Conservation (phyloP, 1,284 basidiomycete genomes). For the Blastosporella zonata region DNA sequence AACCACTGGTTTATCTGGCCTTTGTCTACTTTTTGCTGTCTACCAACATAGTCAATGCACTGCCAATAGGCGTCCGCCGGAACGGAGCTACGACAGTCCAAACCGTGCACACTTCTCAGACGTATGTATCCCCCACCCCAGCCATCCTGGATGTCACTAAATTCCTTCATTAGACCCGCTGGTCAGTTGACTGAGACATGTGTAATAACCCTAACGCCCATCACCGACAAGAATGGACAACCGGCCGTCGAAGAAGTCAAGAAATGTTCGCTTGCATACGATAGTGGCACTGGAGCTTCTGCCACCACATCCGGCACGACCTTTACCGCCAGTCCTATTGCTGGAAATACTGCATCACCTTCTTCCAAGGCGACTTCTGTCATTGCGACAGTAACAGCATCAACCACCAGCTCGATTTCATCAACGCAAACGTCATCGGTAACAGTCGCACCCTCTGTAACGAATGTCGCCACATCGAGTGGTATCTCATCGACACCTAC, state of each 20-base stretch:
- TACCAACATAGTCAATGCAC: conserved; percentile 23
- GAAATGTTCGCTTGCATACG: conserved; percentile 47
- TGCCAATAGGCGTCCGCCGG: conserved; percentile 20
- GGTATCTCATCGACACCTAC: conserved; percentile 17
- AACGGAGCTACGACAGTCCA: conserved; percentile 29
- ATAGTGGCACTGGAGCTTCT: conserved; percentile 9
- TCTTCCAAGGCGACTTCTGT: conserved; percentile 1
- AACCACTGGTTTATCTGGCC: conserved; percentile 31
- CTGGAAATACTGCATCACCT: conserved; percentile 12
- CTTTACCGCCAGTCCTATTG: conserved; percentile 8
- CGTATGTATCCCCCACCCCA: conserved; percentile 27
- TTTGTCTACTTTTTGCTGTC: conserved; percentile 26
- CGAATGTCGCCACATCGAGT: conserved; percentile 12
- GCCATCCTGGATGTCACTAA: conserved; percentile 9
- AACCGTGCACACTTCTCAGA: conserved; percentile 34
- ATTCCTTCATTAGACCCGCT: conserved; percentile 29
- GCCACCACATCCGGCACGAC: conserved; percentile 6
- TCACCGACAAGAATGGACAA: conserved; percentile 45
- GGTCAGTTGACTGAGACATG: conserved; percentile 64
- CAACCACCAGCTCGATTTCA: not conserved
- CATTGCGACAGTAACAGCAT: conserved; percentile 1
- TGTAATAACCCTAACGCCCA: conserved; percentile 57
- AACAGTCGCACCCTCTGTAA: conserved; percentile 15
- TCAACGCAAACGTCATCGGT: conserved; percentile 4
- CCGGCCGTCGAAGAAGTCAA: conserved; percentile 56